These are phyloP conservation scores for Boletus tomentosulus DNA, from an alignment of 768 basidiomycete species.

Conservation along the genomic window DNA sequence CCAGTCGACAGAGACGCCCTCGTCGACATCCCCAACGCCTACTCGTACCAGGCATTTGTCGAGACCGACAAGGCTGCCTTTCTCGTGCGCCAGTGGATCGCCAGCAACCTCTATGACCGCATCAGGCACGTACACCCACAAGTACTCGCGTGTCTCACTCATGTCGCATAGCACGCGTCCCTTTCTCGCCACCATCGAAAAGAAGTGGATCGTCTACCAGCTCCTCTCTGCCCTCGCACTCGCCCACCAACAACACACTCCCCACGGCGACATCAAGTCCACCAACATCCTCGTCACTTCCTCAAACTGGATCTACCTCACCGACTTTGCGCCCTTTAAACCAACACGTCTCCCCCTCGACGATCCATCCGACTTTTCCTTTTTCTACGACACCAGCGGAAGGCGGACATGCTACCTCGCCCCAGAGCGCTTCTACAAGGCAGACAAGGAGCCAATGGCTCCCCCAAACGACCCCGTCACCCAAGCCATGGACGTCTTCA, in stretches of 20 bases:
- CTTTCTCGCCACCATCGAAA: conserved; percentile 86
- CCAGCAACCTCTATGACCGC: conserved; percentile 92
- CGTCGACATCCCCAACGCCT: conserved; percentile 80
- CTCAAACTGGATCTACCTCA: conserved; percentile 92
- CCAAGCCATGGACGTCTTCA: conserved; percentile 97
- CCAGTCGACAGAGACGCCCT: conserved; percentile 84
- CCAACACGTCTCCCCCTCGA: conserved; percentile 93
- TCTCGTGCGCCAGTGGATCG: conserved; percentile 90
- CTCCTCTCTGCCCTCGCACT: conserved; percentile 81
- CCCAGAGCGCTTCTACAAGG: conserved; percentile 90
- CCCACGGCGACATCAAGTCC: conserved; percentile 97
- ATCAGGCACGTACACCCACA: conserved; percentile 67
- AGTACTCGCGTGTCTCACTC: background rate
- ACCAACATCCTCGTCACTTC: conserved; percentile 96
- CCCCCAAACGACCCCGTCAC: conserved; percentile 77
- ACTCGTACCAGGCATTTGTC: conserved; percentile 82
- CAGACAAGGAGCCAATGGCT: conserved; percentile 60
- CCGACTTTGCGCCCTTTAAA: conserved; percentile 94
- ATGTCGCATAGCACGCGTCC: conserved; percentile 74
- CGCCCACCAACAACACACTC: conserved; percentile 78
- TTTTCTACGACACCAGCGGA: conserved; percentile 95
- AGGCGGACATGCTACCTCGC: conserved; percentile 94
- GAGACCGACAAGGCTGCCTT: conserved; percentile 98
- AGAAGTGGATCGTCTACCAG: conserved; percentile 98
- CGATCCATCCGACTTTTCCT: conserved; percentile 96